These are phyloP conservation scores for Cryphonectria carpinicola DNA, from an alignment of 2,329 filamentous ascomycete species.

Conservation along the genomic window DNA sequence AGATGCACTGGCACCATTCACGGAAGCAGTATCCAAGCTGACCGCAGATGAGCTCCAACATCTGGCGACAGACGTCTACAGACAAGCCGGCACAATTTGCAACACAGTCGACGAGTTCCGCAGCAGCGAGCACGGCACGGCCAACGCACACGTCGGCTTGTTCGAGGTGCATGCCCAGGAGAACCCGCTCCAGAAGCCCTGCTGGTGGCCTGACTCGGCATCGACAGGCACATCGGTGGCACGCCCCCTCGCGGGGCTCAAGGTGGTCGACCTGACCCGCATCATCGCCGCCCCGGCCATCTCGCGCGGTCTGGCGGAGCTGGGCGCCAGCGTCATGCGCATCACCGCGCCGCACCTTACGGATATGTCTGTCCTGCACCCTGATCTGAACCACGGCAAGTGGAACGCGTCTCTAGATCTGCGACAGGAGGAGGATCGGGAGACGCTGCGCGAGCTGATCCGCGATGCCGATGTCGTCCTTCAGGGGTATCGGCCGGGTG, in stretches of 20 bases:
- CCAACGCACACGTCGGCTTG: conserved; percentile 31
- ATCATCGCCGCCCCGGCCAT: conserved; percentile 52
- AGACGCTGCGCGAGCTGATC: conserved; percentile 46
- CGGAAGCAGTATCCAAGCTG: conserved; percentile 32
- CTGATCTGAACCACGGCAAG: conserved; percentile 50
- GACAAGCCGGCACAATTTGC: conserved; percentile 36
- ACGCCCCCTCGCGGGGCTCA: conserved; percentile 49
- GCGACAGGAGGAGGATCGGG: conserved; percentile 42
- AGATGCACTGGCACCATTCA: conserved; percentile 12
- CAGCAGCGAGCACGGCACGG: conserved; percentile 35
- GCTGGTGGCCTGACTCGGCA: conserved; percentile 47
- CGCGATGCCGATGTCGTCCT: conserved; percentile 56
- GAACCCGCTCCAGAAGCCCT: conserved; percentile 35
- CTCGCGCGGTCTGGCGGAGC: conserved; percentile 45
- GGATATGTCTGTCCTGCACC: conserved; percentile 46
- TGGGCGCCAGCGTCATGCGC: conserved; percentile 52
- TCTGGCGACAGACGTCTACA: conserved; percentile 32
- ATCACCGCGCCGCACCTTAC: conserved; percentile 46
- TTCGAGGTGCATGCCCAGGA: conserved; percentile 33
- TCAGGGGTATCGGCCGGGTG: conserved; percentile 54
- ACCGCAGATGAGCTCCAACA: conserved; percentile 31
- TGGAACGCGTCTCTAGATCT: conserved; percentile 48
- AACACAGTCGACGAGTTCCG: conserved; percentile 35
- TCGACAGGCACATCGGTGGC: conserved; percentile 32
- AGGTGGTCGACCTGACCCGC: conserved; percentile 53